Evolutionary conservation across 1,139 yeast genomes (phyloP).

Genomic region (Candida smagusa): DNA sequence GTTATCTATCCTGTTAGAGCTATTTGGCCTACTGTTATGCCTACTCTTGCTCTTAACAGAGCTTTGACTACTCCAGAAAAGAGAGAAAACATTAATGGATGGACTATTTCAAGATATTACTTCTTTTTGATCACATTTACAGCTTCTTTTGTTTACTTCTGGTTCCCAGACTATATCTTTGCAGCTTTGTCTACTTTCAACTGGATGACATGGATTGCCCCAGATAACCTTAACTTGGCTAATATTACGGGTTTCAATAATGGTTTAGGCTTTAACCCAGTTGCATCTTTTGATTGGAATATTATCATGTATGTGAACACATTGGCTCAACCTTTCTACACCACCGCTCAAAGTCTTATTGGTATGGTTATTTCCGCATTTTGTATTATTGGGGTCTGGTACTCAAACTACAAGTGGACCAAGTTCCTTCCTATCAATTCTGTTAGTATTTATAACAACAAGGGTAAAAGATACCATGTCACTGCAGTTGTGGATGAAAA

Average conservation of each 20-base stretch:
- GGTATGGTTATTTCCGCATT: slow-evolving; percentile 14
- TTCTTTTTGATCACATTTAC: slow-evolving; percentile 12
- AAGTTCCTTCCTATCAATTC: slow-evolving; percentile 16
- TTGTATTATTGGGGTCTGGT: slow-evolving; percentile 14
- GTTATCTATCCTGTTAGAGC: slow-evolving; percentile 15
- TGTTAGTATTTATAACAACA: slow-evolving; percentile 12
- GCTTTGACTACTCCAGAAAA: slow-evolving; percentile 16
- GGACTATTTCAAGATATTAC: slow-evolving; percentile 17
- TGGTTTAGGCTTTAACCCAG: slow-evolving; percentile 19
- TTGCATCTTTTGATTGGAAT: slow-evolving; percentile 19
- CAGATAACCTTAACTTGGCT: slow-evolving; percentile 16
- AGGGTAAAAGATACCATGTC: slow-evolving; percentile 14
- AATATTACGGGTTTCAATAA: slow-evolving; percentile 13
- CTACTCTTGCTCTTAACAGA: slow-evolving; percentile 18
- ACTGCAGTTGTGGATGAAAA: slow-evolving; percentile 9
- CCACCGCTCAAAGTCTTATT: slow-evolving; percentile 11
- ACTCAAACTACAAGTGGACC: slow-evolving; percentile 16
- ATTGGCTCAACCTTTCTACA: slow-evolving; percentile 13
- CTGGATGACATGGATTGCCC: slow-evolving; percentile 21
- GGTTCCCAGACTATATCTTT: slow-evolving; percentile 19
- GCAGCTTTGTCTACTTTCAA: slow-evolving; percentile 15
- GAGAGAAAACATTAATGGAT: slow-evolving; percentile 16
- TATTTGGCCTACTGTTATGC: slow-evolving; percentile 18
- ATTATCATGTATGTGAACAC: slow-evolving; percentile 10
- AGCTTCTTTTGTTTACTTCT: slow-evolving; percentile 16